Conservation (phyloP, 805 yeast genomes). For the Metschnikowia gruessii region DNA sequence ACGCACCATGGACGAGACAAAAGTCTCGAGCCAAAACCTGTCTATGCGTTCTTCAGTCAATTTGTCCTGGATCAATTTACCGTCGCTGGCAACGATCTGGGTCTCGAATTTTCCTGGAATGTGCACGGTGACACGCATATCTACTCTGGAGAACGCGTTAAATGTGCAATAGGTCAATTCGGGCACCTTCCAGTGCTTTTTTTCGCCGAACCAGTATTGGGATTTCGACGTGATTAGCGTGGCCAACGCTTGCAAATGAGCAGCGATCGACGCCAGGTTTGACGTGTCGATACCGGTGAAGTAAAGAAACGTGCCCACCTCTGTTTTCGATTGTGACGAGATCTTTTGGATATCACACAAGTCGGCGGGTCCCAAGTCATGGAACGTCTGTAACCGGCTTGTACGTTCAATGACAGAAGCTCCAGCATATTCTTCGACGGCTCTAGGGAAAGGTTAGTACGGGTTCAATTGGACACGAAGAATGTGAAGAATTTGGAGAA, state of each 20-base stretch:
- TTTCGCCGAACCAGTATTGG: conserved; percentile 80
- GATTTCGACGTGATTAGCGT: conserved; percentile 55
- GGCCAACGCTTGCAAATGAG: conserved; percentile 65
- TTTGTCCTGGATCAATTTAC: conserved; percentile 51
- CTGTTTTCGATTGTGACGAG: conserved; percentile 42
- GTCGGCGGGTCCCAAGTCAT: conserved; percentile 74
- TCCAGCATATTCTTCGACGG: conserved; percentile 54
- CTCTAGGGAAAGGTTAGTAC: conserved; percentile 28
- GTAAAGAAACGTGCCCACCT: conserved; percentile 69
- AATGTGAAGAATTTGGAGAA: too few species aligned
- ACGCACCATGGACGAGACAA: conserved; percentile 70
- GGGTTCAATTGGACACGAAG: not conserved
- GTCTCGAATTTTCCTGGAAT: conserved; percentile 73
- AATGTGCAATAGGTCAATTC: conserved; percentile 66
- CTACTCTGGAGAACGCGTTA: conserved; percentile 58
- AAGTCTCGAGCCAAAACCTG: conserved; percentile 49
- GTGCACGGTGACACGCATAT: conserved; percentile 67
- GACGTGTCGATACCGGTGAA: conserved; percentile 75
- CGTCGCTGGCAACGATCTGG: conserved; percentile 47
- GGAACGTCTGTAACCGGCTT: conserved; percentile 52
- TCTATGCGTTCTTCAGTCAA: conserved; percentile 54
- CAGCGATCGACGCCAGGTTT: conserved; percentile 74
- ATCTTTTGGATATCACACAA: conserved; percentile 50
- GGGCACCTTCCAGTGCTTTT: conserved; percentile 65
- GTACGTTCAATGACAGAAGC: conserved; percentile 64